These are phyloP conservation scores for Xanthoconium purpureum DNA, from an alignment of 768 basidiomycete species.

Conservation along the genomic window DNA sequence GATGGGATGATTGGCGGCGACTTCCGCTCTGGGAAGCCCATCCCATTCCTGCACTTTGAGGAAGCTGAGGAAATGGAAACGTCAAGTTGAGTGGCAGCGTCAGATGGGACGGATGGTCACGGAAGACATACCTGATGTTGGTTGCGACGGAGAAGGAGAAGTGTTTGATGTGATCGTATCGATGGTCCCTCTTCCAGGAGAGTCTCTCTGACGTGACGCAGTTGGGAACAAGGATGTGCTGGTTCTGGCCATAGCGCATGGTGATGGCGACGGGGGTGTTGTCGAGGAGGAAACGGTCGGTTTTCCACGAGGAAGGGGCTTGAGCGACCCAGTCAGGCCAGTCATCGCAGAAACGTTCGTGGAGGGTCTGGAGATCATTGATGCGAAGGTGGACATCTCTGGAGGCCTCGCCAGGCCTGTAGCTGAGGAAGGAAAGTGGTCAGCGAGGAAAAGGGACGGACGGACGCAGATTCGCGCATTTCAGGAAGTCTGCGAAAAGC, in stretches of 20 bases:
- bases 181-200: not conserved
- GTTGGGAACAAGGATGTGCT: not conserved
- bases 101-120: no score
- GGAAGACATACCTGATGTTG: not conserved
- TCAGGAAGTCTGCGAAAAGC: no score
- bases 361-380: not conserved
- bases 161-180: not conserved
- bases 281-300: not conserved
- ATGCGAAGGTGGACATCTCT: not conserved
- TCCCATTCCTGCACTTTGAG: not conserved
- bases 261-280: conserved; percentile 4
- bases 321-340: not conserved
- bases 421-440: not conserved
- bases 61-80: not conserved
- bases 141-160: not conserved
- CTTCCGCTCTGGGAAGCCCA: not conserved
- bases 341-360: accelerated
- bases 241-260: conserved; percentile 8
- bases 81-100: no score
- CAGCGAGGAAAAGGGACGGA: no score
- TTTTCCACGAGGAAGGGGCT: not conserved
- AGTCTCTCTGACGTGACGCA: not conserved
- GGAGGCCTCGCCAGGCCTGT: not conserved
- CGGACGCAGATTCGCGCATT: no score
- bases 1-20: not conserved